Evolutionary conservation across 768 basidiomycete genomes (phyloP), one percentile per base, ranked within the genome.

Genomic region (Kwoniella shandongensis): DNA sequence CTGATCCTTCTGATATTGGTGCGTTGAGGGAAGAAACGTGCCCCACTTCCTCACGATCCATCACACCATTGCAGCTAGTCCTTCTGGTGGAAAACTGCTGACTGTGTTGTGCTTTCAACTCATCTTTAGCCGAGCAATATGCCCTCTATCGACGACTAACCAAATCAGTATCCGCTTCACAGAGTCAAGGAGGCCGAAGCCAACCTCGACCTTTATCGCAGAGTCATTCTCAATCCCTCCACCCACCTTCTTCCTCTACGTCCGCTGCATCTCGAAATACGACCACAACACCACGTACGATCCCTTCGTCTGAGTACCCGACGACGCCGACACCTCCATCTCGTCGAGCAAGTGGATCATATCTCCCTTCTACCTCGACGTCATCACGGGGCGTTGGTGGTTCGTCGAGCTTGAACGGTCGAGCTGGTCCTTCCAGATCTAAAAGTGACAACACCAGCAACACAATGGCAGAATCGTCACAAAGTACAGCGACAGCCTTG

Each of bases 1-100:
- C 39, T 5, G 65, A 67, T 46, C 65, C 73, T 12, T 22, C 46
- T 18, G 70, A 71, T 25, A 78, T 79, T 29, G 76, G 78, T 78
- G 27, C 36, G 77, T 69, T 35, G n/a, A n/a, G n/a, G n/a, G n/a
- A n/a, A 22, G 23, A 18, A 13, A 15, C 26, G 20, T 4, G 29
- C n/a, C 13, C 25, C 25, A 17, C 35, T 10, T 50, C 13, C 17
- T 23, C 17, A n/a, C 46, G 54, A 48, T 25, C 25, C 7, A n/a
- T n/a, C n/a, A n/a, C n/a, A n/a, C n/a, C n/a, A n/a, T n/a, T n/a
- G n/a, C n/a, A n/a, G n/a, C n/a, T n/a, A n/a, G n/a, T n/a, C n/a
- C n/a, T n/a, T n/a, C n/a, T n/a, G n/a, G n/a, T n/a, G n/a, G n/a
- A n/a, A n/a, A n/a, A n/a, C n/a, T 32, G 32, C 7, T 32, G 6